These are phyloP conservation scores for Calonectria pseudoturangicola DNA, from an alignment of 2,329 filamentous ascomycete genomes.

Conservation along the genomic window DNA sequence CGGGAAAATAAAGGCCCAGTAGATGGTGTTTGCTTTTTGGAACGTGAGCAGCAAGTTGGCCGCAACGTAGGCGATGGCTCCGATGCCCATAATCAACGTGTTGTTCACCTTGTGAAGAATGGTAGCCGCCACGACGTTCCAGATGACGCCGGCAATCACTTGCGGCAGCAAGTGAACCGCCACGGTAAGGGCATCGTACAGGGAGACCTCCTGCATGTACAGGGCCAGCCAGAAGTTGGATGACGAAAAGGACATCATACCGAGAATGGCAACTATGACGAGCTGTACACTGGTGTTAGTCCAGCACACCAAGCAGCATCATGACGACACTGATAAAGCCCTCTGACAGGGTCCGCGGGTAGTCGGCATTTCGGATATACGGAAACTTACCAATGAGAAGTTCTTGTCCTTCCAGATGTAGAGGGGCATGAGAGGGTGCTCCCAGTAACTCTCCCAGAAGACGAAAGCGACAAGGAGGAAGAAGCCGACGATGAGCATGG, in stretches of 20 bases:
- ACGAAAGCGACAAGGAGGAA: slow-evolving; percentile 74
- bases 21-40: slow-evolving; percentile 71
- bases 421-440: slow-evolving; percentile 71
- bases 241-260: slow-evolving; percentile 78
- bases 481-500: slow-evolving; percentile 76
- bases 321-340: not conserved
- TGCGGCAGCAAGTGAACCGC: slow-evolving; percentile 80
- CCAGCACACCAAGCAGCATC: not conserved
- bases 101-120: slow-evolving; percentile 79
- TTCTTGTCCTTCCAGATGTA: slow-evolving; percentile 77
- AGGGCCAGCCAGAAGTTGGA: slow-evolving; percentile 78
- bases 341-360: not conserved
- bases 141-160: slow-evolving; percentile 76
- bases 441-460: slow-evolving; percentile 76
- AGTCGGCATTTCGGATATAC: slow-evolving; percentile 7
- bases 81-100: slow-evolving; percentile 73
- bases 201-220: slow-evolving; percentile 76
- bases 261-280: slow-evolving; percentile 73
- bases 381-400: slow-evolving; percentile 73
- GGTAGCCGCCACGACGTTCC: slow-evolving; percentile 77
- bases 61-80: slow-evolving; percentile 62
- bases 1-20: slow-evolving; percentile 81
- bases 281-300: slow-evolving; percentile 61
- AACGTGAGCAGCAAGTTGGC: slow-evolving; percentile 73
- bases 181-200: slow-evolving; percentile 73